A percentile compares a stretch with the other conserved stretches of the same genome.
Evolutionary conservation across 2,329 filamentous ascomycete genomes (phyloP).

Genomic region (Talaromyces sp.): DNA sequence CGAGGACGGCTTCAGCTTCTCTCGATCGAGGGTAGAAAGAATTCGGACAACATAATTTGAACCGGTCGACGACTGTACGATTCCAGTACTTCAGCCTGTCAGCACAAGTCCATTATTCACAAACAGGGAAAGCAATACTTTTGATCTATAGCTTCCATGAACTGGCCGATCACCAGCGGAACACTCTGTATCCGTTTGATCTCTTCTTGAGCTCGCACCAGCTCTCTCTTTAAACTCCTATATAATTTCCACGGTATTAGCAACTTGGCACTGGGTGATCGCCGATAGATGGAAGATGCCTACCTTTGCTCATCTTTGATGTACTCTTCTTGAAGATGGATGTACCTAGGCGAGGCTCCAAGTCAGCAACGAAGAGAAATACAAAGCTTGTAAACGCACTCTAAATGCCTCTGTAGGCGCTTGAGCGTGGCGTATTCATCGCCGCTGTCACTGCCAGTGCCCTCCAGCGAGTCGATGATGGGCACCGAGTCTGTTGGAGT

Average conservation of each 20-base stretch:
- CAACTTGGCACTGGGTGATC: neutral
- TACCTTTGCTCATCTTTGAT: constrained; percentile 99
- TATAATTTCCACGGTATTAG: neutral
- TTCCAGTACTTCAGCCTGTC: constrained; percentile 67
- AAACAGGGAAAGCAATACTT: constrained; percentile 56
- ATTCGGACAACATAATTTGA: constrained; percentile 99
- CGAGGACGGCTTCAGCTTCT: constrained; percentile 95
- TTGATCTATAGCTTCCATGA: constrained; percentile 99
- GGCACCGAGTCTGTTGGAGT: constrained; percentile 72
- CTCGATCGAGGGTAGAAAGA: constrained; percentile 94
- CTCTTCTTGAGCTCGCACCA: constrained; percentile 95
- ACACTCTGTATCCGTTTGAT: constrained; percentile 99
- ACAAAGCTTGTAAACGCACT: constrained; percentile 53
- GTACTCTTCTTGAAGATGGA: constrained; percentile 98
- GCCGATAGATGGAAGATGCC: neutral
- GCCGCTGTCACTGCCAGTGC: constrained; percentile 69
- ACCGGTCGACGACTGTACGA: constrained; percentile 95
- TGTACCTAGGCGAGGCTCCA: constrained; percentile 57
- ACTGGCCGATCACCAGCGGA: constrained; percentile 94
- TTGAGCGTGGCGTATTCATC: constrained; percentile 96
- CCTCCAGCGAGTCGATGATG: constrained; percentile 85
- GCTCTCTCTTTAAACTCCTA: constrained; percentile 92
- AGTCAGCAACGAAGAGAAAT: neutral
- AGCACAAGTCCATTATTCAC: constrained; percentile 3
- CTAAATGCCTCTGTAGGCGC: constrained; percentile 91